Conservation (phyloP, 192 early-diverging fungal species). For the Entomortierella beljakovae region DNA sequence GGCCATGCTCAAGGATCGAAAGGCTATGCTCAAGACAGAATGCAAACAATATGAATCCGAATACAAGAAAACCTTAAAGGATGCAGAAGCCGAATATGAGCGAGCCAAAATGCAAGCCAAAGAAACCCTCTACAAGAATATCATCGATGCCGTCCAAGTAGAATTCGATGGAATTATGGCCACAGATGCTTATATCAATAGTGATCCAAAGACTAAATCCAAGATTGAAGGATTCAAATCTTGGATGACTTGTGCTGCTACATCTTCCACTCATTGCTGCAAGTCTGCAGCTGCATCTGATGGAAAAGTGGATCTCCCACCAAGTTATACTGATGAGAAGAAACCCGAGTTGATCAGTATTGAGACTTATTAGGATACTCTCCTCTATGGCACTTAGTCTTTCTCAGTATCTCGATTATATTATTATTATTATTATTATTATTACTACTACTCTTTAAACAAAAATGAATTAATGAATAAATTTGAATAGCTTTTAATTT, state of each 20-base stretch:
- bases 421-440: too few species aligned
- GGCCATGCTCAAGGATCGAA: slow-evolving; percentile 13
- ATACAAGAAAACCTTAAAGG: slow-evolving; percentile 17
- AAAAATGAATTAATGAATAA: too few species aligned
- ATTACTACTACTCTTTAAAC: too few species aligned
- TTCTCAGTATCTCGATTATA: too few species aligned
- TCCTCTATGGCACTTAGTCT: too few species aligned
- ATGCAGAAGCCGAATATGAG: slow-evolving; percentile 22
- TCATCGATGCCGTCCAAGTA: background rate
- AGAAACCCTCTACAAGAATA: background rate
- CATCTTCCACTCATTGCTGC: too few species aligned
- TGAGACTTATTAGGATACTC: too few species aligned
- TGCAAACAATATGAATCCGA: slow-evolving; percentile 5
- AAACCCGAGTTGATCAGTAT: background rate
- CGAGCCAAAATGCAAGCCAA: slow-evolving; percentile 11
- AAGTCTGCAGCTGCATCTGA: background rate
- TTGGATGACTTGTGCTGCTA: slow-evolving; percentile 3
- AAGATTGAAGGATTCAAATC: slow-evolving; percentile 13
- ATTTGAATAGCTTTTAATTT: too few species aligned
- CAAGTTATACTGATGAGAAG: background rate
- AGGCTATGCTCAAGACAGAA: slow-evolving; percentile 11
- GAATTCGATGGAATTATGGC: slow-evolving; percentile 6
- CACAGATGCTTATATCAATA: slow-evolving; percentile 7
- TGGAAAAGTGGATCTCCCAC: background rate
- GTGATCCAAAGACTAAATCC: slow-evolving; percentile 28